Evolutionary conservation across 768 basidiomycete genomes (phyloP), one percentile per base, ranked within the genome.

Genomic region (Tulasnella sp.): DNA sequence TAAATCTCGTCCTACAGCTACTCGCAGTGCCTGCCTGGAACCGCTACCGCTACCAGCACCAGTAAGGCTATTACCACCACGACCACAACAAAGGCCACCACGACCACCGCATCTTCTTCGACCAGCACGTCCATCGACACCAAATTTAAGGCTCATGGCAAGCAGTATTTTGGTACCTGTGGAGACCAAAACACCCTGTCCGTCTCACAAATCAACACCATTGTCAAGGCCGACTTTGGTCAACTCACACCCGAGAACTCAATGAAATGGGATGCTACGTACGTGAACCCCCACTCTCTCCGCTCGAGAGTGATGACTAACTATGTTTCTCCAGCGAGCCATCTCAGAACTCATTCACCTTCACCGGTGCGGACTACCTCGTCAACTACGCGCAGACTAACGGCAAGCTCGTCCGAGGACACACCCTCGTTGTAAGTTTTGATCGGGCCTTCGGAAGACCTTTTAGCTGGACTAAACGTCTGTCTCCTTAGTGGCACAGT

Each of bases 161-260:
- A 67, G 17, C 37, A 31, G 67, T 67, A 67, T 22, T 67, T 67
- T 17, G 67, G 67, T 7, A n/a, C 19, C 4, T 7, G 7, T 17
- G 67, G 15, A 31, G 67, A 67, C 17, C 4, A 12, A 11, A 19
- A 19, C 67, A 67, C 67, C 37, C 15, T 67, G 9, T 31, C 29
- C 19, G 17, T 31, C 67, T 5, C 22, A 11, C 67, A 67, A 45
- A 78, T 74, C 72, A 31, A 42, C 14, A 40, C 22, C 38, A 67
- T 78, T 38, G 15, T 78, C 17, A 64, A 54, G 58, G 42, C 70
- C 19, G 71, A 74, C 25, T 78, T 78, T 52, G 77, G 70, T 39
- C 54, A 72, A 40, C 29, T 78, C 22, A 78, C 78, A 9, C 78
- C 78, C 2, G 42, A 45, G 12, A 45, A 45, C 14, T 45, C 42